Base-by-base conservation (phyloP, 495 filamentous ascomycete genomes). In the Chaetomium fimeti region DNA sequence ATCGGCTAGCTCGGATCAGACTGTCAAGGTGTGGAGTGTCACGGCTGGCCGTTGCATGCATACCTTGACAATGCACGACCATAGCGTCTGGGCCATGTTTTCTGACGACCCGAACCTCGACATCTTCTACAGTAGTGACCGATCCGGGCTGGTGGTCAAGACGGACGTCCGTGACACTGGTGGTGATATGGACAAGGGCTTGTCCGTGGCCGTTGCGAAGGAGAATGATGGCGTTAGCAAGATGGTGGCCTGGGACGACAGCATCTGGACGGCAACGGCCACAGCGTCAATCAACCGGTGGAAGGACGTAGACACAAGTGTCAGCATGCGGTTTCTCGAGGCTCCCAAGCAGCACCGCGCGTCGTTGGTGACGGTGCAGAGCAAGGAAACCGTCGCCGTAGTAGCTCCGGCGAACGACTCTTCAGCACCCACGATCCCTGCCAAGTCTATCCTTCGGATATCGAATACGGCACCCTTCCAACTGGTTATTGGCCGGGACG, bases 1-100 rank as follows among this genome's bases (percentile, higher is more conserved):
- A 85, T 96, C 92, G 0, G 95, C 92, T 4, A 97, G 92, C 56
- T 95, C 94, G 2, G 94, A 98, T 73, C 91, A 94, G 74, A 97
- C 94, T 0, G 88, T 98, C 77, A 98, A 98, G 76, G 85, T 98
- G 25, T 98, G 94, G 94, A 97, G 92, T 55, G 84, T 97, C 53
- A 92, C 91, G 2, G 93, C 91, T 13, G 94, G 93, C 42, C 84
- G 94, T 64, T 98, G 94, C 81, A 91, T 97, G 88, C 90, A 97
- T 76, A 98, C 95, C 5, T 81, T 98, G 60, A 97, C 92, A 18
- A 98, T 98, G 94, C 94, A 98, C 73, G 96, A 94, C 73, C 91
- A 95, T 70, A 97, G 92, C 72, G 93, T 98, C 22, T 98, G 94
- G 94, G 94, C 92, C 29, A 82, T 98, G 22, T 95, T 89, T 71